Base-by-base conservation (phyloP, 2,329 filamentous ascomycete species). In the Aspergillus alliaceus region DNA sequence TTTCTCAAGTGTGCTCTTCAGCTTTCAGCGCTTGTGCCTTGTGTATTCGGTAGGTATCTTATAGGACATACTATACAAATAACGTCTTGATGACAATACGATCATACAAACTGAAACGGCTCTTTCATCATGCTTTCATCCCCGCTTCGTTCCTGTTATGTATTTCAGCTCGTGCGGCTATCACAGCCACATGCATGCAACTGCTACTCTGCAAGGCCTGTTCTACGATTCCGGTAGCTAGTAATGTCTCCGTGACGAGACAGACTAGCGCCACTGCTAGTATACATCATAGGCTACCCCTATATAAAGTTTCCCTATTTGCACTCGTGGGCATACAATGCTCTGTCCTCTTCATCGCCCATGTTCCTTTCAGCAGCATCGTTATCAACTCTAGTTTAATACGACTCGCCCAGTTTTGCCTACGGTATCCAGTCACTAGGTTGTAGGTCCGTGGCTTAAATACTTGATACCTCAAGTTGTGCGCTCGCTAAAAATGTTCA, bases 371-470 rank as follows among this genome's bases (percentile, higher is more conserved):
- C 59, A 22, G 72, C 59, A 25, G 71, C 63, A 60, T 83, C 80
- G 51, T 59, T 55, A n/a, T n/a, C 73, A 84, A 56, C 79, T 86
- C 61, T 74, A 68, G 64, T 88, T 88, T 6, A 84, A 68, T 2
- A 88, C 73, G 0, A 80, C 83, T n/a, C 86, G 74, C 0, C 79
- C 86, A 68, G 81, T 7, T 71, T 53, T 11, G 53, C 61, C 63
- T 68, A 68, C 2, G 57, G 60, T 5, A 59, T n/a, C 25, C 71
- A 56, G 18, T 72, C 67, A 32, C 71, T 67, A 9, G 62, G n/a
- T n/a, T n/a, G n/a, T n/a, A n/a, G n/a, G n/a, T n/a, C n/a, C n/a
- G n/a, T n/a, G n/a, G n/a, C n/a, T n/a, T n/a, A n/a, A n/a, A n/a
- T n/a, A n/a, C n/a, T n/a, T n/a, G n/a, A n/a, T n/a, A n/a, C n/a